phyloP scores from a whole-genome alignment of 2,329 filamentous ascomycete genomes.

The Colletotrichum eremochloae region DNA sequence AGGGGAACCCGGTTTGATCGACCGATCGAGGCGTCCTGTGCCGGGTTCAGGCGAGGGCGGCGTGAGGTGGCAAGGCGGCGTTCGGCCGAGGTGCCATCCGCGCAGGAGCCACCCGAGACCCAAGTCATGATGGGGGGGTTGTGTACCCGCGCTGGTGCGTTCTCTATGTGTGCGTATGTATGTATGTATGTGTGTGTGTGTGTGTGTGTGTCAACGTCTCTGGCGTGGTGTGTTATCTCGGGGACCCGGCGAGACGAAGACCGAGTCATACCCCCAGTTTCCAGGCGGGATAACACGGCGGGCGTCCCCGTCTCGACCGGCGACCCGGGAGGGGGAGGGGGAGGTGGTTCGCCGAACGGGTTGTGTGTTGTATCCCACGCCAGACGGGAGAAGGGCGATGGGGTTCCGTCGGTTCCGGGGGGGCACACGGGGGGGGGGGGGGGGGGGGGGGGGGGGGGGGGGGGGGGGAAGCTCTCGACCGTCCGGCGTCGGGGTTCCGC shows the following conservation, averaged over 20 bases:
- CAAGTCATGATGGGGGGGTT: not conserved
- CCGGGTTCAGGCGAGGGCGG: not conserved
- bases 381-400: no score
- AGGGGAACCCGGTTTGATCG: slow-evolving; percentile 7
- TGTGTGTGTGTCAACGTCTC: not conserved
- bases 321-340: no score
- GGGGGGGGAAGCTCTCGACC: not conserved
- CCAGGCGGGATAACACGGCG: no score
- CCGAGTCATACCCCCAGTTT: not conserved
- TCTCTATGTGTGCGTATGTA: not conserved
- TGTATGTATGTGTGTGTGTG: not conserved
- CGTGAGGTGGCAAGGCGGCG: not conserved
- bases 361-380: no score
- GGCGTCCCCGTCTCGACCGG: not conserved
- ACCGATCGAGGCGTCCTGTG: not conserved
- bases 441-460: no score
- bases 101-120: not conserved
- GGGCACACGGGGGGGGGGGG: no score
- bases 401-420: no score
- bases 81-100: not conserved
- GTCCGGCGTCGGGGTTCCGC: not conserved
- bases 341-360: not conserved
- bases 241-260: not conserved
- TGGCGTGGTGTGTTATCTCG: not conserved
- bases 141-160: not conserved